Percentiles rank a stretch among this genome's conserved stretches.
Conservation (phyloP, 345 rosid species). For the Rhizophora apiculata region DNA sequence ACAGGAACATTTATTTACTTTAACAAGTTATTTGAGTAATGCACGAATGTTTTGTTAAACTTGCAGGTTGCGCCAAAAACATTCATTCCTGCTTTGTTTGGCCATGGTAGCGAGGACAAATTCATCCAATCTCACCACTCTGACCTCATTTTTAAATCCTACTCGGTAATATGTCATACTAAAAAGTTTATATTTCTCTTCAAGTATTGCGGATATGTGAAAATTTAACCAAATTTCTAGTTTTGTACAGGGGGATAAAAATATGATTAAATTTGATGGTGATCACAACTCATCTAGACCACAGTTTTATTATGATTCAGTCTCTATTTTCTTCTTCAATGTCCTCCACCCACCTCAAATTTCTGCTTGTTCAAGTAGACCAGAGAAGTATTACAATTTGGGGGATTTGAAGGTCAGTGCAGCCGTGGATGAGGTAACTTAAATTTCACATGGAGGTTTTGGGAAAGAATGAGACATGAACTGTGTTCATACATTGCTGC, state of each 20-base stretch:
- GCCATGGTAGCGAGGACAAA: slow-evolving; percentile 36
- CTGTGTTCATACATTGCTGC: background rate
- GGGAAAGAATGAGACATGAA: background rate
- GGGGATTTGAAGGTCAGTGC: slow-evolving; percentile 54
- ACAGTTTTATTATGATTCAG: slow-evolving; percentile 86
- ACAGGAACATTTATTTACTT: background rate
- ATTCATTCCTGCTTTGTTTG: slow-evolving; percentile 31
- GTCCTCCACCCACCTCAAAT: slow-evolving; percentile 83
- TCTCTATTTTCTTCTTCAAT: slow-evolving; percentile 86
- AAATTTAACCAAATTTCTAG: slow-evolving; percentile 11
- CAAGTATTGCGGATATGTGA: slow-evolving; percentile 9
- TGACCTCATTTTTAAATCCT: slow-evolving; percentile 32
- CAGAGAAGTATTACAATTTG: slow-evolving; percentile 77
- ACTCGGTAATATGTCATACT: slow-evolving; percentile 25
- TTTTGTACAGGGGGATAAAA: slow-evolving; percentile 87
- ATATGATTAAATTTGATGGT: slow-evolving; percentile 89
- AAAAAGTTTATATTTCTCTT: background rate
- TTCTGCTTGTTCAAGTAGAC: slow-evolving; percentile 50
- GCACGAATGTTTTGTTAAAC: slow-evolving; percentile 14
- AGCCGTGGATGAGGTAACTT: slow-evolving; percentile 71
- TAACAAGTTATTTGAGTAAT: background rate
- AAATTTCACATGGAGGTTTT: slow-evolving; percentile 7
- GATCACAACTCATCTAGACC: slow-evolving; percentile 96
- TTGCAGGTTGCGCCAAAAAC: slow-evolving; percentile 35
- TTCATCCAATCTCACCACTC: slow-evolving; percentile 34